A percentile compares a stretch with the other conserved stretches of the same genome.
Evolutionary conservation across 352 stramenopile genomes (phyloP).

Genomic region (Sclerospora graminicola): DNA sequence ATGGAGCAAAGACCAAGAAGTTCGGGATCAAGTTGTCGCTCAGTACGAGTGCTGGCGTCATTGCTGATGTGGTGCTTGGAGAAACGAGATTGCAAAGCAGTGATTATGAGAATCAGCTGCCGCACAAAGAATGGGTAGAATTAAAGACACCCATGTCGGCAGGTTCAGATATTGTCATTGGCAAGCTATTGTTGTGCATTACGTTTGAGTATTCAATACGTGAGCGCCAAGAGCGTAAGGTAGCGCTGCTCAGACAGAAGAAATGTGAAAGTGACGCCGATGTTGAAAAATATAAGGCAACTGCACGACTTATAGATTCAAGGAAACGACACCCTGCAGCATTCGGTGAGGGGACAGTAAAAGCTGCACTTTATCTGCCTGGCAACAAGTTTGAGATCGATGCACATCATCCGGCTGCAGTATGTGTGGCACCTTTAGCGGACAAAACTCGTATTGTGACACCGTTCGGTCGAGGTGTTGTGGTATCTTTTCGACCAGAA

Average conservation of each 20-base stretch:
- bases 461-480: slow-evolving; percentile 57
- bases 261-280: slow-evolving; percentile 63
- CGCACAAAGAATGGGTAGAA: slow-evolving; percentile 44
- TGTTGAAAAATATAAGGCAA: slow-evolving; percentile 51
- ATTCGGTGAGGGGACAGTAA: slow-evolving; percentile 40
- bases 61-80: slow-evolving; percentile 61
- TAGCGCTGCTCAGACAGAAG: slow-evolving; percentile 32
- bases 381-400: slow-evolving; percentile 58
- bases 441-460: slow-evolving; percentile 72
- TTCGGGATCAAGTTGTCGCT: slow-evolving; percentile 61
- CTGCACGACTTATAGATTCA: slow-evolving; percentile 37
- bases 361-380: slow-evolving; percentile 60
- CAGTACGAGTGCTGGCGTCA: slow-evolving; percentile 38
- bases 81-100: slow-evolving; percentile 46
- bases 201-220: slow-evolving; percentile 49
- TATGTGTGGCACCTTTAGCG: slow-evolving; percentile 46
- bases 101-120: slow-evolving; percentile 45
- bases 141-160: slow-evolving; percentile 31
- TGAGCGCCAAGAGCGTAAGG: slow-evolving; percentile 26
- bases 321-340: slow-evolving; percentile 48
- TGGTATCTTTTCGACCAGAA: slow-evolving; percentile 57
- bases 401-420: slow-evolving; percentile 52
- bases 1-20: slow-evolving; percentile 53
- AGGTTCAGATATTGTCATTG: slow-evolving; percentile 9
- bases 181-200: slow-evolving; percentile 44